phyloP scores from a whole-genome alignment of 306 rosid species.

The Lupinus albus region DNA sequence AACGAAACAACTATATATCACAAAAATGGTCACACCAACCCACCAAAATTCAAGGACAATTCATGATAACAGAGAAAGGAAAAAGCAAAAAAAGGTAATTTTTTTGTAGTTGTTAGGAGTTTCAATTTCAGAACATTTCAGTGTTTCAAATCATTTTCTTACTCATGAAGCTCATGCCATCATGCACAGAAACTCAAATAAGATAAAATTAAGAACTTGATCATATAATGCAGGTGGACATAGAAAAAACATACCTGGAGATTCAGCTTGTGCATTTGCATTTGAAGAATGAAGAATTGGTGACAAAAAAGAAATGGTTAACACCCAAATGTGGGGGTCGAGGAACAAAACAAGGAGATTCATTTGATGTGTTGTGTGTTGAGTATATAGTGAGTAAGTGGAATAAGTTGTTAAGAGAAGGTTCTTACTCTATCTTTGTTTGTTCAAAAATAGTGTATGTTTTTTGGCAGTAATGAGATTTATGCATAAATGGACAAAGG shows the following conservation, averaged over 20 bases:
- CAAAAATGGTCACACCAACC: not conserved
- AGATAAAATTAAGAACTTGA: slow-evolving; percentile 5
- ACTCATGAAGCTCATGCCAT: slow-evolving; percentile 26
- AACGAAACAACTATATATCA: slow-evolving; percentile 12
- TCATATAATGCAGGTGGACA: not conserved
- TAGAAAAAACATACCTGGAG: slow-evolving; percentile 62
- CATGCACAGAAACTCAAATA: slow-evolving; percentile 12
- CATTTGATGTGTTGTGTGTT: slow-evolving; percentile 45
- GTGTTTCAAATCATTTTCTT: slow-evolving; percentile 33
- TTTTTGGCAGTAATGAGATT: slow-evolving; percentile 35
- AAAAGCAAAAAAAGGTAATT: not conserved
- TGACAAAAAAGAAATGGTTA: slow-evolving; percentile 41
- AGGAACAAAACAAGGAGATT: slow-evolving; percentile 43
- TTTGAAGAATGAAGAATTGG: slow-evolving; percentile 48
- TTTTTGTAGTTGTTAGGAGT: slow-evolving; percentile 8
- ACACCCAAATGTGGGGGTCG: slow-evolving; percentile 49
- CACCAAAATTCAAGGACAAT: slow-evolving; percentile 13
- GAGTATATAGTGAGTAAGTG: not conserved
- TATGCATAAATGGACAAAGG: slow-evolving; percentile 53
- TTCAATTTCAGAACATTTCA: slow-evolving; percentile 27
- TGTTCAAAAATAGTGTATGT: slow-evolving; percentile 20
- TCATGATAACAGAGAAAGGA: slow-evolving; percentile 8
- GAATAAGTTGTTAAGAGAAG: slow-evolving; percentile 45
- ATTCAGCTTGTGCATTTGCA: slow-evolving; percentile 62
- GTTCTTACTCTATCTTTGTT: slow-evolving; percentile 24